Evolutionary conservation across 805 yeast genomes (phyloP), one percentile per base, ranked within the genome.

Genomic region (Yamadazyma scolyti): DNA sequence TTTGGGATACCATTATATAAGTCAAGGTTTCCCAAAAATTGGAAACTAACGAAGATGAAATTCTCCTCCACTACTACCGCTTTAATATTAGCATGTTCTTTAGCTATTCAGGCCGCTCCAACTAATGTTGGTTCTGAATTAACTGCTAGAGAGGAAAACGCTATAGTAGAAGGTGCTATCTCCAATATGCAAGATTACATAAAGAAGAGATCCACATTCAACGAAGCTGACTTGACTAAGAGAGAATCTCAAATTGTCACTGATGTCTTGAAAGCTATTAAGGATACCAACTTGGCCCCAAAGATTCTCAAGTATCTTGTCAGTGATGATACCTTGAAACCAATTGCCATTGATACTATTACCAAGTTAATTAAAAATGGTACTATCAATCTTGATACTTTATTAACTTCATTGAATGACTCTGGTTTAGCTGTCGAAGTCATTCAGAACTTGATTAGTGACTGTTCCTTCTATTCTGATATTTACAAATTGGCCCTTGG

Each of bases 171-270:
- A 34, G 47, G 46, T 31, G 50, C 54, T 28, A 47, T 63, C 39
- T 52, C 48, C 16, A 33, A 39, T 21, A 44, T 65, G 40, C 37
- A 63, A 26, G 44, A 45, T 9, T 52, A 44, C 46, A 43, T 45
- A 10, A 50, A 43, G 27, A 61, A 61, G 42, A 59, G 68, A 52
- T 50, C 48, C 27, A 28, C 31, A 17, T 28, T 40, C 29, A 23
- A 39, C 30, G 12, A 40, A 8, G 23, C 38, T 19, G 63, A 61
- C 34, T 39, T 61, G 9, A 47, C 48, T 12, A 48, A 50, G 23
- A 65, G 71, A 59, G 70, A 61, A 34, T 48, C 48, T 34, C 55
- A 57, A 28, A 62, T 61, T 41, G 67, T 65, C 21, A 65, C 71
- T 22, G 60, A 61, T 37, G 51, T 65, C 23, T 59, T 65, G 46